Conservation (phyloP, 768 basidiomycete genomes). For the Tricholoma sp. region DNA sequence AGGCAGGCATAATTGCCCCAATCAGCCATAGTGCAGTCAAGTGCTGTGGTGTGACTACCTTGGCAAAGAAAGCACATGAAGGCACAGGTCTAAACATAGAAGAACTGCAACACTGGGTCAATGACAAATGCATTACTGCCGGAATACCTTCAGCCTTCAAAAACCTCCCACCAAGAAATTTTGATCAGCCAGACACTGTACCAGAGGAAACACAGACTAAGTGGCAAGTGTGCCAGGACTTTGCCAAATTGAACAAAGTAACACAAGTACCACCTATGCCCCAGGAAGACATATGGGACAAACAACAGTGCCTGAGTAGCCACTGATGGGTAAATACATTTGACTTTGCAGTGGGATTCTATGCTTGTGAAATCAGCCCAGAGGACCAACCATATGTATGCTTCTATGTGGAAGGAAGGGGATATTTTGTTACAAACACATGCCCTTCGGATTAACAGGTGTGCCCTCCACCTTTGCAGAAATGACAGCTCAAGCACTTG, state of each 20-base stretch:
- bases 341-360: background rate
- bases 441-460: slow-evolving; percentile 1
- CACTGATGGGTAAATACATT: background rate
- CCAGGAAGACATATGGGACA: background rate
- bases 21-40: slow-evolving; percentile 27
- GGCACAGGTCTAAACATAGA: slow-evolving; percentile 22
- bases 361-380: background rate
- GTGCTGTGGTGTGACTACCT: slow-evolving; percentile 25
- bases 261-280: background rate
- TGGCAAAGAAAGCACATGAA: slow-evolving; percentile 33
- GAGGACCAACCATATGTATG: slow-evolving; percentile 12
- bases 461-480: slow-evolving; percentile 11
- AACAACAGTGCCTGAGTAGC: background rate
- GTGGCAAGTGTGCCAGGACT: background rate
- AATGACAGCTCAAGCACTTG: slow-evolving; percentile 8
- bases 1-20: too few species aligned
- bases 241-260: too few species aligned
- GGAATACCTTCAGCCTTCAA: background rate
- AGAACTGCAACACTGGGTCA: slow-evolving; percentile 27
- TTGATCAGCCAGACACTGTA: background rate
- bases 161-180: background rate
- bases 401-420: slow-evolving; percentile 36
- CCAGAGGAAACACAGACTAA: background rate
- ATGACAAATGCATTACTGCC: slow-evolving; percentile 25
- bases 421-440: slow-evolving; percentile 6